These are phyloP conservation scores for Acanthamoeba divionensis DNA, from an alignment of 208 protist species.

Conservation along the genomic window DNA sequence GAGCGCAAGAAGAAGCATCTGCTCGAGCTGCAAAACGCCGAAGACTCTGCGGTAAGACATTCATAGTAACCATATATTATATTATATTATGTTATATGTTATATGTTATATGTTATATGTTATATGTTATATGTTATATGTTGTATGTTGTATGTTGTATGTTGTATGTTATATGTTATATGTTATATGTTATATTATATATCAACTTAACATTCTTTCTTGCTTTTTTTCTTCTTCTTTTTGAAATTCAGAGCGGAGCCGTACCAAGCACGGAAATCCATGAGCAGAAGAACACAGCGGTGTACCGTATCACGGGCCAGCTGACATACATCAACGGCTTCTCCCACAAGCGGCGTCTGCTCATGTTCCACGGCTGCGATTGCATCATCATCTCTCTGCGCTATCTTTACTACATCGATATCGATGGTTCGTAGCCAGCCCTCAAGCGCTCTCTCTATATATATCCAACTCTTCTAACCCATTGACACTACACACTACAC, in stretches of 20 bases:
- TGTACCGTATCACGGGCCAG: conserved; percentile 57
- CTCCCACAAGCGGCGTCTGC: conserved; percentile 14
- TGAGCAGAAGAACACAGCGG: conserved; percentile 28
- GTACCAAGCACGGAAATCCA: conserved; percentile 22
- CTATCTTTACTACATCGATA: conserved; percentile 57
- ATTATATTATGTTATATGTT: too few relatives aligned
- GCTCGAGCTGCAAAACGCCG: conserved; percentile 9
- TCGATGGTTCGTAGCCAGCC: conserved; percentile 47
- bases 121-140: too few relatives aligned
- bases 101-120: too few relatives aligned
- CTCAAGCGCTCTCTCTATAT: not conserved
- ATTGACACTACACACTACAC: too few relatives aligned
- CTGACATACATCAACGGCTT: conserved; percentile 63
- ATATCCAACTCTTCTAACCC: not conserved
- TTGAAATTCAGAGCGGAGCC: too few relatives aligned
- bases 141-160: too few relatives aligned
- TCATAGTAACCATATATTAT: too few relatives aligned
- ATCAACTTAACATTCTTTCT: too few relatives aligned
- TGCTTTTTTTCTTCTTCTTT: too few relatives aligned
- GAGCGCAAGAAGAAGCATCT: conserved; percentile 38
- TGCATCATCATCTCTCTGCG: conserved; percentile 54
- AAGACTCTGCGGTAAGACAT: too few relatives aligned
- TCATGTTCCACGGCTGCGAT: conserved; percentile 36
- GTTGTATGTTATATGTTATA: too few relatives aligned
- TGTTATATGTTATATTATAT: too few relatives aligned